A percentile compares a stretch with the other conserved stretches of the same genome.
Evolutionary conservation across 257 asterid genomes (phyloP).

Genomic region (Ajuga chamaepitys): DNA sequence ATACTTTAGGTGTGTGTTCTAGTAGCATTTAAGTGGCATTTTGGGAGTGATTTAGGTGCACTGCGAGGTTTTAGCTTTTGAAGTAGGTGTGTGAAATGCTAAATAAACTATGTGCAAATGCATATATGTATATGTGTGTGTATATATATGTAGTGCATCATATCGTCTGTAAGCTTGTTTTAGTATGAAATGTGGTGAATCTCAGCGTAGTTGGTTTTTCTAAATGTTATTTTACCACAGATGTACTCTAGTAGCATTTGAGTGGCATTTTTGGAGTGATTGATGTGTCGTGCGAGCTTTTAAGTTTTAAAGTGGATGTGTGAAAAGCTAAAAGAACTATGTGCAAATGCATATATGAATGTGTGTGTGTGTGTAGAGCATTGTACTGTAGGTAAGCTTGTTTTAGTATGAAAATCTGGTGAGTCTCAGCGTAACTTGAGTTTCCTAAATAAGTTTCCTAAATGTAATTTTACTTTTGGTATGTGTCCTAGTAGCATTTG

Average conservation of each 20-base stretch:
- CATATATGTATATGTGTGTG: background rate
- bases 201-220: background rate
- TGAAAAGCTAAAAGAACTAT: no score
- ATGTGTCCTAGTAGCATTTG: background rate
- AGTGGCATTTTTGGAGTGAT: background rate
- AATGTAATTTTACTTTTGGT: constrained; percentile 3
- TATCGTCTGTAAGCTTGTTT: background rate
- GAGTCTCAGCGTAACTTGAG: background rate
- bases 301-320: background rate
- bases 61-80: background rate
- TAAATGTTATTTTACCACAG: background rate
- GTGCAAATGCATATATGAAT: no score
- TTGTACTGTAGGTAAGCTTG: constrained; percentile 1
- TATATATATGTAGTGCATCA: background rate
- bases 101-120: background rate
- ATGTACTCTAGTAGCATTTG: background rate
- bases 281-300: background rate
- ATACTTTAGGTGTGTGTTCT: no score
- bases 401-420: constrained; percentile 2
- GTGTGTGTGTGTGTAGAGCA: no score
- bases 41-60: background rate
- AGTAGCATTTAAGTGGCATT: background rate
- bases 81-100: constrained; percentile 6
- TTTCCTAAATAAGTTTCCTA: no score
- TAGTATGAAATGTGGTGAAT: constrained; percentile 5